Base-by-base conservation (phyloP, 768 basidiomycete genomes). In the Butyriboletus loyo region DNA sequence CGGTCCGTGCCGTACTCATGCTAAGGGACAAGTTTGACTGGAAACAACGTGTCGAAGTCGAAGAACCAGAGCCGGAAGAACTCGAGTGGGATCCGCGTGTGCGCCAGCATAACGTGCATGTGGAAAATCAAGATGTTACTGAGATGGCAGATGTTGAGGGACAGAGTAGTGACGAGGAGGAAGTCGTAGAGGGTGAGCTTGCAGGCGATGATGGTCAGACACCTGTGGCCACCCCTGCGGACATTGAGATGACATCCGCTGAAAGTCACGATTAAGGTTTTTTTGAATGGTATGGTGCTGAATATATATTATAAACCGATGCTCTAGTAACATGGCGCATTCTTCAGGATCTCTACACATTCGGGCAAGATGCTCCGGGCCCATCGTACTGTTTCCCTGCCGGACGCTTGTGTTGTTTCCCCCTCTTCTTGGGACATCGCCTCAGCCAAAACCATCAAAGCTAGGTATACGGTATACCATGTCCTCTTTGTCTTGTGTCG, bases 21-120 rank as follows among this genome's bases (percentile, higher is more conserved):
- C 72, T 92, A 8, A 73, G 79, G 52, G 90, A 92, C 50, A 86
- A 82, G 67, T 92, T 85, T 65, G 88, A 92, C 42, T 90, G 89
- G 86, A 85, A 84, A 65, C 81, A 83, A 58, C 76, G 90, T n/a
- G 86, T 92, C 21, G 83, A 82, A 54, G 88, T 90, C 13, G 84
- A 86, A 61, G 81, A 83, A 14, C 88, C 87, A 56, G 88, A 90
- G 66, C 87, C 86, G 4, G 87, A 89, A 58, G 89, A 89, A 56
- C 69, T 87, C 34, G 83, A 81, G 19, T 87, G 85, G 84, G 85
- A 85, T 58, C 84, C 85, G 5, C 73, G 81, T 37, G 28, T 73
- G 11, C 72, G 65, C 17, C 40, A 58, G 15, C 50, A 64, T 28
- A 22, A 54, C 46, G 27, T 36, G 17, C 55, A 56, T 7, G 45